Conservation (phyloP, 2,329 filamentous ascomycete genomes). For the Exophiala sp. region DNA sequence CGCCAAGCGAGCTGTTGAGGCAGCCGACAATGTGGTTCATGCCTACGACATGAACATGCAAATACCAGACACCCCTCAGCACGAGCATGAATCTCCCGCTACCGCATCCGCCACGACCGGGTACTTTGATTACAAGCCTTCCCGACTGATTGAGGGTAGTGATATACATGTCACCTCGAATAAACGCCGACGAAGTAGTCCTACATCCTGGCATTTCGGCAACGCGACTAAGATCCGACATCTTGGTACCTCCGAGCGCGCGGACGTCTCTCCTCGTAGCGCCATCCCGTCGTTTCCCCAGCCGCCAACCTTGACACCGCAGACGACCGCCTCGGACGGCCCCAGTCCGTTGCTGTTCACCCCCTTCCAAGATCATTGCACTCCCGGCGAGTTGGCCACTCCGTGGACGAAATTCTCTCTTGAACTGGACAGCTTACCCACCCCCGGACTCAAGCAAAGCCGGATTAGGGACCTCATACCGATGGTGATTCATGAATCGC, state of each 20-base stretch:
- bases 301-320: conserved; percentile 17
- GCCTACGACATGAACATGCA: conserved; percentile 71
- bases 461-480: conserved; percentile 43
- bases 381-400: conserved; percentile 16
- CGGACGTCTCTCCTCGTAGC: conserved; percentile 33
- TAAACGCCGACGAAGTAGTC: conserved; percentile 42
- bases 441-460: conserved; percentile 39
- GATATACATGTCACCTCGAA: conserved; percentile 41
- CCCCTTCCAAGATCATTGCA: conserved; percentile 11
- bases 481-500: conserved; percentile 44
- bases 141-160: conserved; percentile 40
- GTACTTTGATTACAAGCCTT: conserved; percentile 35
- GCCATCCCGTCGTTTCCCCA: neutral
- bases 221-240: conserved; percentile 36
- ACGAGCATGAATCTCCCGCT: conserved; percentile 36
- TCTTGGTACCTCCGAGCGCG: conserved; percentile 35
- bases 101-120: conserved; percentile 27
- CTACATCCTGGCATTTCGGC: conserved; percentile 34
- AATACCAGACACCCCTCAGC: conserved; percentile 57
- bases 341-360: conserved; percentile 15
- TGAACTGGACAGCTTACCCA: conserved; percentile 27
- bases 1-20: conserved; percentile 64
- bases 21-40: conserved; percentile 69
- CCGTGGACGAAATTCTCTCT: conserved; percentile 15
- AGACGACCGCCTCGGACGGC: conserved; percentile 9